Evolutionary conservation across 805 yeast genomes (phyloP), one percentile per base, ranked within the genome.

Genomic region (Ogataea glucozyma): DNA sequence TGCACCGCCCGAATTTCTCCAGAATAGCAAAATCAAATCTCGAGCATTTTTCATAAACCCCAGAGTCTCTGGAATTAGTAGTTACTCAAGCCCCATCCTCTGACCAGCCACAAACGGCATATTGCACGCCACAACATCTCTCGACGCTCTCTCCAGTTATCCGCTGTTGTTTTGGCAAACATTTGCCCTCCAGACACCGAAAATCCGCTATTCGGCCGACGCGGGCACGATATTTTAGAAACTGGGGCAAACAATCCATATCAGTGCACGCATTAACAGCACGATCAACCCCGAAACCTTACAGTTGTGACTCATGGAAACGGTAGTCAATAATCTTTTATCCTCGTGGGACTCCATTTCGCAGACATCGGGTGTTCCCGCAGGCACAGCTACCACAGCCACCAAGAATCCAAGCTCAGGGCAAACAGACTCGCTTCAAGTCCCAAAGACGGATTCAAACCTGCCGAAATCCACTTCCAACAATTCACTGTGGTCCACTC

Each of bases 311-410:
- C 4, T 26, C 31, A 57, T 57, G 63, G 63, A 59, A 17, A 52
- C 61, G n/a, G 60, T 58, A n/a, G 61, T 59, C 18, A 58, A 47
- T 31, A 59, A 56, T 27, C 41, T 59, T 20, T 32, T 56, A 20
- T 54, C 56, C 13, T 57, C 64, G 12, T 55, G 58, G 61, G 64
- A 59, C 31, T 38, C 55, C 6, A 32, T 51, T 4, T 47, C 53
- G 19, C 52, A 46, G 36, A 31, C 33, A 12, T 40, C n/a, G n/a
- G n/a, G n/a, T n/a, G n/a, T n/a, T n/a, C n/a, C n/a, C n/a, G n/a
- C 38, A 6, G 22, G 19, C 4, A 20, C 17, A 21, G 17, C 26
- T 10, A 27, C 27, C 36, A 20, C 6, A 8, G 36, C 26, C 12
- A 21, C 27, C 17, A 14, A n/a, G 27, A 11, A n/a, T 2, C 36